These are phyloP conservation scores for Penicillium verrucosum DNA, from an alignment of 2,329 filamentous ascomycete species.

Conservation along the genomic window DNA sequence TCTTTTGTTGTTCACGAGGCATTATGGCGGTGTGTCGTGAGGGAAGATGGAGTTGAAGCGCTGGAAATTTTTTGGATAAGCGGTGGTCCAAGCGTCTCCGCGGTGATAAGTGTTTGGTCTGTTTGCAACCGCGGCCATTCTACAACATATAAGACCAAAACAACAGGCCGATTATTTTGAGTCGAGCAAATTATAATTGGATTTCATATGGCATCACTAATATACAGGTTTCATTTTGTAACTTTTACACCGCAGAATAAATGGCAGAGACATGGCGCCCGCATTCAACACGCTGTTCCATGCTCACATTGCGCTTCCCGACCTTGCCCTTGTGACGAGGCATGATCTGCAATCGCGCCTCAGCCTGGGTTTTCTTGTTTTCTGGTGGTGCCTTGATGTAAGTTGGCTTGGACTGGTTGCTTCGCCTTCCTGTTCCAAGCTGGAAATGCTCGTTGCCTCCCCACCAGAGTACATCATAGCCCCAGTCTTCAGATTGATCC, in stretches of 20 bases:
- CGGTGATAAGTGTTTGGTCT: conserved; percentile 23
- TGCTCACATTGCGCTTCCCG: conserved; percentile 65
- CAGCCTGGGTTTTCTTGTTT: conserved; percentile 59
- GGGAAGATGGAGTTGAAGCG: conserved; percentile 6
- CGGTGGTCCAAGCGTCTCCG: conserved; percentile 36
- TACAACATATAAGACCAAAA: not conserved
- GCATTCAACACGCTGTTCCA: conserved; percentile 87
- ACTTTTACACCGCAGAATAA: conserved; percentile 62
- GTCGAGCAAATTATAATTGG: conserved; percentile 1
- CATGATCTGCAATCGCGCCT: conserved; percentile 75
- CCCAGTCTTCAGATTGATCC: conserved; percentile 77
- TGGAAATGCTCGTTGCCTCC: conserved; percentile 94
- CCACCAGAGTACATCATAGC: conserved; percentile 87
- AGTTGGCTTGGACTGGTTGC: conserved; percentile 69
- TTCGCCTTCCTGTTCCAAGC: conserved; percentile 84
- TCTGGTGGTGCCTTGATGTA: conserved; percentile 75
- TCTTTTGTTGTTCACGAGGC: conserved; percentile 48
- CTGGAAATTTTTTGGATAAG: conserved; percentile 37
- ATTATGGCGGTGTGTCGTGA: conserved; percentile 27
- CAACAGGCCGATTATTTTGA: not conserved
- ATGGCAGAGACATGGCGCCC: conserved; percentile 78
- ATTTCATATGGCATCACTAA: conserved; percentile 16
- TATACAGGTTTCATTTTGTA: conserved; percentile 12
- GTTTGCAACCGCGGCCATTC: conserved; percentile 28
- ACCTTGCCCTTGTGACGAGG: conserved; percentile 69